phyloP scores from a whole-genome alignment of 805 yeast species.

The Wickerhamiella australiensis region DNA sequence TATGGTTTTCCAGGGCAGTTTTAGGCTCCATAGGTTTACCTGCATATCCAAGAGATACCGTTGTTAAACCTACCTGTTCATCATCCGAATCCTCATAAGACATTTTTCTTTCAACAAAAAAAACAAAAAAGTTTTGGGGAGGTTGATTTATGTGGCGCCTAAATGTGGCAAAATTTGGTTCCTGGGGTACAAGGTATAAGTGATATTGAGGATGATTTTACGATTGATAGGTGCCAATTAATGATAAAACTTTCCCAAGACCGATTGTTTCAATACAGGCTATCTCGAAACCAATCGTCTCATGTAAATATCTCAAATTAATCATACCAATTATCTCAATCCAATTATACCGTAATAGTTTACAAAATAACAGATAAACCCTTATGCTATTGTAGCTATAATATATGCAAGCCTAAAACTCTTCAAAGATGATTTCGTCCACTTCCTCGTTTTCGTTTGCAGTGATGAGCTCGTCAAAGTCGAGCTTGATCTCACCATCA shows the following conservation, averaged over 20 bases:
- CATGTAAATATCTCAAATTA: no score
- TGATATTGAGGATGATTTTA: no score
- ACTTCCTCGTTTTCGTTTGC: constrained; percentile 48
- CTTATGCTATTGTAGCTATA: neutral
- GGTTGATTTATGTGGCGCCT: neutral
- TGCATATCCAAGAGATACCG: constrained; percentile 29
- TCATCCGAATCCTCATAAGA: constrained; percentile 15
- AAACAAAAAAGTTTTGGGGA: neutral
- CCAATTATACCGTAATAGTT: no score
- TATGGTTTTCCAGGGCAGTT: constrained; percentile 37
- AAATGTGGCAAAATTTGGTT: neutral
- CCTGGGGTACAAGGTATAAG: no score
- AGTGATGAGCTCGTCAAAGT: constrained; percentile 72
- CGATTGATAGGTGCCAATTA: no score
- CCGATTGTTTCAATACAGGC: no score
- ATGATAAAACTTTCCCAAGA: no score
- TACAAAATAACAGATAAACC: no score
- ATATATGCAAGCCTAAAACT: constrained; percentile 11
- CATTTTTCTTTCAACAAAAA: no score
- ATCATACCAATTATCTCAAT: no score
- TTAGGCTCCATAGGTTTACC: constrained; percentile 20
- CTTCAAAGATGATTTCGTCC: constrained; percentile 23
- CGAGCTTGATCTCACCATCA: constrained; percentile 69
- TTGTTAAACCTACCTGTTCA: constrained; percentile 21
- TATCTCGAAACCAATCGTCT: no score